Conservation (phyloP, 768 basidiomycete species). For the Psilocybe subaeruginosa region DNA sequence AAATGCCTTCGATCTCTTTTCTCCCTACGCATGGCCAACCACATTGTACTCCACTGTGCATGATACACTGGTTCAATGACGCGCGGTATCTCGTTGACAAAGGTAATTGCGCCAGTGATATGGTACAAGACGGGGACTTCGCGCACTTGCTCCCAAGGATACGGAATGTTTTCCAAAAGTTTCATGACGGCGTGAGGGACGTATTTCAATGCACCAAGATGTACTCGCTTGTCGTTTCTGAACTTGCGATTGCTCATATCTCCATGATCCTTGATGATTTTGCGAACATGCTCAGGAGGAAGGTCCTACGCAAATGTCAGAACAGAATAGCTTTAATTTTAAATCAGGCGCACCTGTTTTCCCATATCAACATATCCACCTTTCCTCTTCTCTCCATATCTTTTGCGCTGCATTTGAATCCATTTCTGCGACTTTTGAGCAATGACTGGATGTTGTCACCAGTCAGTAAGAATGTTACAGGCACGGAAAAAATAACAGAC, state of each 20-base stretch:
- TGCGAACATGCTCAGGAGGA: constrained; percentile 96
- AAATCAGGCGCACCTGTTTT: constrained; percentile 70
- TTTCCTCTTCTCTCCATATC: constrained; percentile 90
- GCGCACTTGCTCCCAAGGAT: constrained; percentile 98
- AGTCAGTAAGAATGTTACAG: constrained; percentile 16
- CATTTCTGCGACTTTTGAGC: constrained; percentile 96
- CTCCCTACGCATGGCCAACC: constrained; percentile 98
- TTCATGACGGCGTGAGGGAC: constrained; percentile 99
- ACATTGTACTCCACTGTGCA: constrained; percentile 99
- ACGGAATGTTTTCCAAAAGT: constrained; percentile 96
- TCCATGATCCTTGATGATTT: constrained; percentile 99
- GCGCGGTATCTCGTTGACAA: constrained; percentile 97
- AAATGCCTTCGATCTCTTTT: constrained; percentile 98
- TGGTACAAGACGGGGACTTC: constrained; percentile 99
- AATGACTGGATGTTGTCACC: constrained; percentile 49
- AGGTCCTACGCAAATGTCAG: constrained; percentile 63
- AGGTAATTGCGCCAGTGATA: constrained; percentile 99
- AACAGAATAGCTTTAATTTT: constrained; percentile 16
- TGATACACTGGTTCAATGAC: constrained; percentile 98
- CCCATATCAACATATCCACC: constrained; percentile 92
- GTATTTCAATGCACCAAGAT: constrained; percentile 97
- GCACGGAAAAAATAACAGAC: constrained; percentile 29
- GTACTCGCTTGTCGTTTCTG: constrained; percentile 98
- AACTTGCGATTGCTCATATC: constrained; percentile 99
- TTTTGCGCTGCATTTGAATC: constrained; percentile 90